phyloP scores from a whole-genome alignment of 345 rosid species.

The Aethionema arabicum region DNA sequence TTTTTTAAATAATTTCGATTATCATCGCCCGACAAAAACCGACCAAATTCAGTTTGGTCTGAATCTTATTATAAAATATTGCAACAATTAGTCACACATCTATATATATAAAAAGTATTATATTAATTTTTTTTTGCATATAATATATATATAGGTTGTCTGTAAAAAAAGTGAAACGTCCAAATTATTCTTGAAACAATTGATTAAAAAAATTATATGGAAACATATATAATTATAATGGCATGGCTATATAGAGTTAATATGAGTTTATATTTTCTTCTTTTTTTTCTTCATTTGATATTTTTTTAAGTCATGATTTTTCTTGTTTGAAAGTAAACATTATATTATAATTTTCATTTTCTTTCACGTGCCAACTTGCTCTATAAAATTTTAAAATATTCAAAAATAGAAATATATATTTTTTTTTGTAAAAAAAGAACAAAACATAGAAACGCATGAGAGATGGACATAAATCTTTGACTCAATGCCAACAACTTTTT shows the following conservation, averaged over 20 bases:
- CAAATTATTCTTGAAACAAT: no score
- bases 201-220: no score
- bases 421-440: background rate
- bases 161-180: no score
- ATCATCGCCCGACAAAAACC: slow-evolving; percentile 20
- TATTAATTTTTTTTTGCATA: background rate
- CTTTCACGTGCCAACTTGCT: slow-evolving; percentile 37
- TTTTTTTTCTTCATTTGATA: background rate
- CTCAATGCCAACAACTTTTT: slow-evolving; percentile 23
- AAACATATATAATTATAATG: no score
- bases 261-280: background rate
- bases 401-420: slow-evolving; percentile 15
- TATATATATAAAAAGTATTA: background rate
- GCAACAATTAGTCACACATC: background rate
- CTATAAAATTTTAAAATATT: slow-evolving; percentile 15
- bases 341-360: background rate
- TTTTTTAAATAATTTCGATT: slow-evolving; percentile 1
- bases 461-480: slow-evolving; percentile 34
- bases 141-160: no score
- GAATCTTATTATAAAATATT: background rate
- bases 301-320: background rate
- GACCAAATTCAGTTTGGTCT: slow-evolving; percentile 27
- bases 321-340: background rate
- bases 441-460: slow-evolving; percentile 37
- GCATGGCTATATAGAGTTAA: no score